phyloP scores from a whole-genome alignment of 2,329 filamentous ascomycete species.

The Immersiporthe knoxdaviesiana region DNA sequence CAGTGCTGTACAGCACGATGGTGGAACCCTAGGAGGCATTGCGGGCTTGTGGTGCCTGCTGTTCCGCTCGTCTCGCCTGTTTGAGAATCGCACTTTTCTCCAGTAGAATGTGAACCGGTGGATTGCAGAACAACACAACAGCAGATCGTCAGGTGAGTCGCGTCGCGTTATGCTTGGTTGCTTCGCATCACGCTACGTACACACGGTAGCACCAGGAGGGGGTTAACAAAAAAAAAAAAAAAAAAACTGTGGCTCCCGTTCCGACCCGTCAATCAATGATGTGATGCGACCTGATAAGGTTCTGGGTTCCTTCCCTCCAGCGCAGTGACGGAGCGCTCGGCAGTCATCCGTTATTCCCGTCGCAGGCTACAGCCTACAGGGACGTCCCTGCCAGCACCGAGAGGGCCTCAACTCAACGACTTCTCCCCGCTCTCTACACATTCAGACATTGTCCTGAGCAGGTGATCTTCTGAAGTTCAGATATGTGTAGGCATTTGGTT shows the following conservation, averaged over 20 bases:
- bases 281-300: conserved; percentile 5
- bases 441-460: background rate
- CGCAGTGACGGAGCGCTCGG: background rate
- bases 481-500: background rate
- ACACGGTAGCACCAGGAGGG: background rate
- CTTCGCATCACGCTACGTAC: conserved; percentile 12
- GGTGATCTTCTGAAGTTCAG: background rate
- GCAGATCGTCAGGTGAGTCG: background rate
- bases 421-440: background rate
- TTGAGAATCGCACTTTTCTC: background rate
- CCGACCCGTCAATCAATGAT: conserved; percentile 6
- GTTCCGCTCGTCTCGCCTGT: background rate
- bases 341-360: background rate
- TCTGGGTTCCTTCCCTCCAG: background rate
- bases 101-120: too few relatives aligned
- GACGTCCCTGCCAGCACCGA: background rate
- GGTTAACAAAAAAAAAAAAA: too few relatives aligned
- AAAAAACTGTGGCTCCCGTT: conserved; percentile 12
- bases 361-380: background rate
- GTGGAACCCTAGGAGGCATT: conserved; percentile 19
- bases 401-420: background rate
- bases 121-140: conserved; percentile 3
- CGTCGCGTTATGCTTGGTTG: conserved; percentile 6
- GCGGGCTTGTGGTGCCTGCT: conserved; percentile 5
- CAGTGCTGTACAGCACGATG: conserved; percentile 17